Percentiles rank a stretch among this genome's conserved stretches.
phyloP scores from a whole-genome alignment of 306 rosid species.

The Dicorynia guianensis region DNA sequence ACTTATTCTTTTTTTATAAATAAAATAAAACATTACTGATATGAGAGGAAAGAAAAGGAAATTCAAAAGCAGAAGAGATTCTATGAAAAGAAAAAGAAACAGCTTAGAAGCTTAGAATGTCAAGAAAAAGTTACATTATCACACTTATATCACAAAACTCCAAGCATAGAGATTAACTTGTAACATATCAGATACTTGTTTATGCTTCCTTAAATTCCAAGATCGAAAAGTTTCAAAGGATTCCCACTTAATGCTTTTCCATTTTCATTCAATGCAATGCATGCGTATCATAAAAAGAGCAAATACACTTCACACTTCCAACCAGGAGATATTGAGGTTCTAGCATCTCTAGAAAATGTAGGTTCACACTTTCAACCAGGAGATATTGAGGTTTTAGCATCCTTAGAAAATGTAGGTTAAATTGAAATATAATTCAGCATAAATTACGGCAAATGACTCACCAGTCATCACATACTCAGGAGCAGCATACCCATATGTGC shows the following conservation, averaged over 20 bases:
- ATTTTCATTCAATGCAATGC: slow-evolving; percentile 17
- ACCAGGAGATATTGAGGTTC: too few species aligned
- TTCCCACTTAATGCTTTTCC: slow-evolving; percentile 10
- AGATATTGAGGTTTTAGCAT: slow-evolving; percentile 10
- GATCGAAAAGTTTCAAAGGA: slow-evolving; percentile 27
- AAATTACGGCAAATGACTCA: slow-evolving; percentile 49
- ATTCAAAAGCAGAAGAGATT: slow-evolving; percentile 9
- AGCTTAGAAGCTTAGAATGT: slow-evolving; percentile 3
- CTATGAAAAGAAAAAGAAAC: background rate
- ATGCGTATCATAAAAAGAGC: background rate
- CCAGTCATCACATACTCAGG: slow-evolving; percentile 98
- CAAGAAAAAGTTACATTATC: slow-evolving; percentile 4
- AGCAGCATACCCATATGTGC: slow-evolving; percentile 95
- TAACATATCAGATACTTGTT: slow-evolving; percentile 17
- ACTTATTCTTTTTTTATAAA: background rate
- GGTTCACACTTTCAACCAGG: background rate
- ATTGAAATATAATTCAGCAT: slow-evolving; percentile 22
- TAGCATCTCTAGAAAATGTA: slow-evolving; percentile 7
- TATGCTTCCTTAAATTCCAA: slow-evolving; percentile 20
- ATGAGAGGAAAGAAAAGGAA: slow-evolving; percentile 2
- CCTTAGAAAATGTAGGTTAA: slow-evolving; percentile 11
- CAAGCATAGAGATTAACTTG: slow-evolving; percentile 1
- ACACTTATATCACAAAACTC: slow-evolving; percentile 14
- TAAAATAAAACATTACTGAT: background rate
- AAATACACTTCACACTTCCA: too few species aligned